Percentiles rank a stretch among this genome's conserved stretches.
Evolutionary conservation across 441 rosid genomes (phyloP).

Genomic region (Corymbia citriodora): DNA sequence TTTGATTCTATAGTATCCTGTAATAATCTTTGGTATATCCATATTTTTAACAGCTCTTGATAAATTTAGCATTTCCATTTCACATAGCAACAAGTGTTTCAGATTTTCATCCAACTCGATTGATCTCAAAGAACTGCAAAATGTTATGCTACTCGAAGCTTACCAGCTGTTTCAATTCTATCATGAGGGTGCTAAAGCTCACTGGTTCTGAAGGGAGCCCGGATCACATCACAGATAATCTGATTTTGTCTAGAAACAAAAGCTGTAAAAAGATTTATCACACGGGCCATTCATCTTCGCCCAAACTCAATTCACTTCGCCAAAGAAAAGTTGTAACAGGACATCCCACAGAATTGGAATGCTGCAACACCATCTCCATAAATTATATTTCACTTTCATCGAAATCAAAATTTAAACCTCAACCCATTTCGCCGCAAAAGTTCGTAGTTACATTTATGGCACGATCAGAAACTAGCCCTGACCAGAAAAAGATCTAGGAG

Average conservation of each 20-base stretch:
- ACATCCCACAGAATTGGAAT: background rate
- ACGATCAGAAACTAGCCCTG: background rate
- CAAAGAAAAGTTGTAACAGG: background rate
- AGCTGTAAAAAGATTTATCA: background rate
- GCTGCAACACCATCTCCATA: background rate
- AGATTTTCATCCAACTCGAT: background rate
- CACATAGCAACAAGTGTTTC: background rate
- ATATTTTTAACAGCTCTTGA: background rate
- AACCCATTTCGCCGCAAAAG: slow-evolving; percentile 22
- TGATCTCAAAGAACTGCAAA: background rate
- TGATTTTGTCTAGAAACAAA: no score
- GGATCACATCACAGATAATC: no score
- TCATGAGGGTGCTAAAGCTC: no score
- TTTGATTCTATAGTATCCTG: background rate
- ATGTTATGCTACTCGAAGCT: no score
- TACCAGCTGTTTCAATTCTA: no score
- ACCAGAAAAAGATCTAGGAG: slow-evolving; percentile 34
- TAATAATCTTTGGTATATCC: background rate
- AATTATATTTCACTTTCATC: background rate
- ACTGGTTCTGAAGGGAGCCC: no score
- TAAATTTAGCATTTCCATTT: background rate
- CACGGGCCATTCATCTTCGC: background rate
- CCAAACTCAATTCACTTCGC: background rate
- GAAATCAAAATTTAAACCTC: slow-evolving; percentile 12
- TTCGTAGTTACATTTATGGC: slow-evolving; percentile 10